Evolutionary conservation across 495 filamentous ascomycete genomes (phyloP).

Genomic region (Lasiosphaeria miniovina): DNA sequence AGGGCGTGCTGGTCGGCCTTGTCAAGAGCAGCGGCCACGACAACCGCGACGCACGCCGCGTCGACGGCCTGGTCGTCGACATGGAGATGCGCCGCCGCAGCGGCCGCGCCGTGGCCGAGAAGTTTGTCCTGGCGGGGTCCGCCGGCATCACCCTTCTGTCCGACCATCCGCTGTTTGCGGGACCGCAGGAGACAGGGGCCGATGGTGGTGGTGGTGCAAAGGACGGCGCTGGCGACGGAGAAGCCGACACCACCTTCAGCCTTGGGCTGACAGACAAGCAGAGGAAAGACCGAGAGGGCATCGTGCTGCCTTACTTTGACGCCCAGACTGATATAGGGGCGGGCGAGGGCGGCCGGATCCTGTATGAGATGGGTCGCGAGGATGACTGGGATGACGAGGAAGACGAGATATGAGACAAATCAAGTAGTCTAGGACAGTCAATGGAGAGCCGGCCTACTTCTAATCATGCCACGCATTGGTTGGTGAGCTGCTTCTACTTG

Average conservation of each 20-base stretch:
- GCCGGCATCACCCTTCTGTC: slow-evolving; percentile 61
- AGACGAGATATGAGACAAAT: slow-evolving; percentile 66
- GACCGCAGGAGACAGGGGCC: slow-evolving; percentile 32
- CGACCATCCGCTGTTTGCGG: slow-evolving; percentile 69
- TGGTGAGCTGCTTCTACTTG: too few species aligned
- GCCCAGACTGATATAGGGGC: slow-evolving; percentile 76
- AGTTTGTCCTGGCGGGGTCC: slow-evolving; percentile 57
- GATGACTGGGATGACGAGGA: slow-evolving; percentile 99
- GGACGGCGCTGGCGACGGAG: slow-evolving; percentile 48
- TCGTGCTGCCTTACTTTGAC: slow-evolving; percentile 93
- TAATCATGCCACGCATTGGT: too few species aligned
- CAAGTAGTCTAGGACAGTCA: too few species aligned
- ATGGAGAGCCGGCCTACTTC: too few species aligned
- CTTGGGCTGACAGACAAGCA: slow-evolving; percentile 89
- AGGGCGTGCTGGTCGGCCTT: slow-evolving; percentile 69
- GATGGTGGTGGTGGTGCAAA: slow-evolving; percentile 11
- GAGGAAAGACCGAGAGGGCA: slow-evolving; percentile 73
- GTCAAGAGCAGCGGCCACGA: slow-evolving; percentile 12
- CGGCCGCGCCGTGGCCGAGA: slow-evolving; percentile 73
- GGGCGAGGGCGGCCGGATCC: slow-evolving; percentile 81
- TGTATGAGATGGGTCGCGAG: slow-evolving; percentile 95
- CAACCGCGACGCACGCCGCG: slow-evolving; percentile 14
- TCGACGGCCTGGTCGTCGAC: slow-evolving; percentile 65
- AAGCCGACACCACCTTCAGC: slow-evolving; percentile 69
- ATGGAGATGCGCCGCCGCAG: slow-evolving; percentile 82